Percentiles rank a stretch among this genome's conserved stretches.
Evolutionary conservation across 176 grass and related monocot species (phyloP).

Genomic region (Dendrocalamus sinicus): DNA sequence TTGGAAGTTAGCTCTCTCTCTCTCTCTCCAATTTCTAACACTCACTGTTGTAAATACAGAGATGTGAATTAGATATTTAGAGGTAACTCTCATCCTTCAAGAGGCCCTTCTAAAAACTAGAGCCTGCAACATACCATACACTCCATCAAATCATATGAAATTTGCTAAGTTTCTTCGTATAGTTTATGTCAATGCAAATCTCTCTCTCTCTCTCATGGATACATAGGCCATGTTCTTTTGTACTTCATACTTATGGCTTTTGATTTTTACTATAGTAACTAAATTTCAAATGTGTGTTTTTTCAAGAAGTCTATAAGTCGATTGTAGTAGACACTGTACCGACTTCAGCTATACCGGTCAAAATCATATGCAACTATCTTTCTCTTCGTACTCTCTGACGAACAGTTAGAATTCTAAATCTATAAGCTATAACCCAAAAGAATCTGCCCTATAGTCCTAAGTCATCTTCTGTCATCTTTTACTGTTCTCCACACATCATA

Average conservation of each 20-base stretch:
- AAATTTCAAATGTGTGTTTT: fast-evolving
- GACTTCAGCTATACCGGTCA: too few species aligned
- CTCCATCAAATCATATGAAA: neutral
- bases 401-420: too few species aligned
- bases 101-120: neutral
- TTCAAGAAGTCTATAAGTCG: too few species aligned
- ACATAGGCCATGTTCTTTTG: neutral
- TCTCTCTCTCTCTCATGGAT: neutral
- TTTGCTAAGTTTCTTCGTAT: neutral
- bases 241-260: too few species aligned
- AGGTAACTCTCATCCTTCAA: neutral
- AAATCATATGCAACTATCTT: too few species aligned
- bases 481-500: conserved; percentile 5
- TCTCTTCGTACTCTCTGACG: too few species aligned
- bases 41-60: neutral
- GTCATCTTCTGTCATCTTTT: neutral
- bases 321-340: too few species aligned
- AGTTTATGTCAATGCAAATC: neutral
- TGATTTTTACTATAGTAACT: too few species aligned
- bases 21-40: neutral
- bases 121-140: neutral
- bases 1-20: neutral
- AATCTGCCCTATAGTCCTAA: neutral
- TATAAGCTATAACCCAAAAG: too few species aligned
- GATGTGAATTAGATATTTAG: neutral